These are phyloP conservation scores for Tolypocladium pustulatum DNA, from an alignment of 2,329 filamentous ascomycete genomes.

Conservation along the genomic window DNA sequence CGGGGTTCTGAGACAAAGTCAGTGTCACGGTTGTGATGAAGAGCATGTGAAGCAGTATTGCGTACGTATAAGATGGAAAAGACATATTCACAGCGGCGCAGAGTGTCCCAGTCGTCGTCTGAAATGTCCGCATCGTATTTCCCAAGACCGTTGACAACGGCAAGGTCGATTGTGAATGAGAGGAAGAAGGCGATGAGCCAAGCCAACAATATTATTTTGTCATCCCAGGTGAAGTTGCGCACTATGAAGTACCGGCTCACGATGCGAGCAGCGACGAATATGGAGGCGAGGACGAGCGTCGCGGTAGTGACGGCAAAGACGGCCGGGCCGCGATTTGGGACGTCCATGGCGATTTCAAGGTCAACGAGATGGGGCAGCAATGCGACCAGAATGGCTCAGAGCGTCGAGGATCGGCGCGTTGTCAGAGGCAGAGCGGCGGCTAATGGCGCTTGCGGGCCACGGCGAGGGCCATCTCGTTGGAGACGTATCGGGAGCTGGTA, in stretches of 20 bases:
- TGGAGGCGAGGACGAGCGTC: constrained; percentile 57
- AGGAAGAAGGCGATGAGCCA: constrained; percentile 64
- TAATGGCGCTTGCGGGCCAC: not conserved
- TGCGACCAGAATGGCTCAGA: not conserved
- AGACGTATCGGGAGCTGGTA: not conserved
- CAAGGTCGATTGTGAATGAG: constrained; percentile 55
- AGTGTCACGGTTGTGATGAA: not conserved
- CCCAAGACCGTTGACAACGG: constrained; percentile 56
- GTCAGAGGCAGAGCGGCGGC: not conserved
- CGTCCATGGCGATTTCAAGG: constrained; percentile 1
- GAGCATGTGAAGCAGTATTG: not conserved
- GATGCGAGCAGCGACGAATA: constrained; percentile 67
- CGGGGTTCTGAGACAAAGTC: constrained; percentile 57
- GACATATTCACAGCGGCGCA: constrained; percentile 52
- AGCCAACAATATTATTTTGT: constrained; percentile 70
- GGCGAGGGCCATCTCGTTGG: not conserved
- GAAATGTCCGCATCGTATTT: constrained; percentile 52
- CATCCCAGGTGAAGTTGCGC: constrained; percentile 61
- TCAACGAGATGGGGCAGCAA: constrained; percentile 5
- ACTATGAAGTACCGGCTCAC: constrained; percentile 65
- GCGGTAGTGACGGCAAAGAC: constrained; percentile 62
- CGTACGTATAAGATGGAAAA: constrained; percentile 54
- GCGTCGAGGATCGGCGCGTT: not conserved
- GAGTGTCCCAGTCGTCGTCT: constrained; percentile 30
- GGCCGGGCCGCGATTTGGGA: constrained; percentile 41